These are phyloP conservation scores for Daldinia grandis DNA, from an alignment of 495 filamentous ascomycete species.

Conservation along the genomic window DNA sequence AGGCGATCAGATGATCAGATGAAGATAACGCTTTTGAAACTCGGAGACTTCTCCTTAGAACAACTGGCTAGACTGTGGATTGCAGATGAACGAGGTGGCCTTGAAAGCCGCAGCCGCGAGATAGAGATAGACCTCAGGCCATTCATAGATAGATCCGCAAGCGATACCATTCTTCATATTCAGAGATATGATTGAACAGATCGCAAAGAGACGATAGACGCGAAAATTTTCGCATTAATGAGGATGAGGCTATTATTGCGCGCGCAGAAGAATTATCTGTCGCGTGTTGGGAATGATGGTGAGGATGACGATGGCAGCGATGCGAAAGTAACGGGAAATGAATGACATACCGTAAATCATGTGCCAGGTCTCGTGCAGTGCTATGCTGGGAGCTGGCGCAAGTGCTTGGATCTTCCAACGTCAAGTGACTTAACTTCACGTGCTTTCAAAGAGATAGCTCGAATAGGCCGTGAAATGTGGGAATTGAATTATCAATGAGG, in stretches of 20 bases:
- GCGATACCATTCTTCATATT: constrained; percentile 10
- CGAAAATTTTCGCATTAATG: constrained; percentile 27
- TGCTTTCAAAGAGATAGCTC: constrained; percentile 45
- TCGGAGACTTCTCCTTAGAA: constrained; percentile 14
- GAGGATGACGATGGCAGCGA: constrained; percentile 18
- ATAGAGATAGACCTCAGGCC: constrained; percentile 15
- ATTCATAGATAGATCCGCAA: constrained; percentile 18
- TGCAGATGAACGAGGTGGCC: constrained; percentile 16
- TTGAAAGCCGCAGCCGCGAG: background rate
- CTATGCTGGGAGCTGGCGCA: constrained; percentile 30
- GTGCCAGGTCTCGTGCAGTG: constrained; percentile 47
- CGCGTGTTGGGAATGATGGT: background rate
- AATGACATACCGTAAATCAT: constrained; percentile 45
- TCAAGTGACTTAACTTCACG: constrained; percentile 48
- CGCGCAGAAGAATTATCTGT: background rate
- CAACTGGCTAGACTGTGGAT: constrained; percentile 4
- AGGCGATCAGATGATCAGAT: constrained; percentile 4
- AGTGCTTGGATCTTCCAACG: constrained; percentile 46
- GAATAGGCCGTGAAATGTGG: constrained; percentile 48
- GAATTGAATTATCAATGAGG: constrained; percentile 39
- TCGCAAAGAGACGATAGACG: constrained; percentile 14
- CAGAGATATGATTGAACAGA: background rate
- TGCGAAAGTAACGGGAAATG: constrained; percentile 1
- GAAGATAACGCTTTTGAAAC: background rate
- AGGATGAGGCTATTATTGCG: constrained; percentile 1